Evolutionary conservation across 352 stramenopile species (phyloP), one percentile per base, ranked within the genome.

Genomic region (Pythium guiyangense): DNA sequence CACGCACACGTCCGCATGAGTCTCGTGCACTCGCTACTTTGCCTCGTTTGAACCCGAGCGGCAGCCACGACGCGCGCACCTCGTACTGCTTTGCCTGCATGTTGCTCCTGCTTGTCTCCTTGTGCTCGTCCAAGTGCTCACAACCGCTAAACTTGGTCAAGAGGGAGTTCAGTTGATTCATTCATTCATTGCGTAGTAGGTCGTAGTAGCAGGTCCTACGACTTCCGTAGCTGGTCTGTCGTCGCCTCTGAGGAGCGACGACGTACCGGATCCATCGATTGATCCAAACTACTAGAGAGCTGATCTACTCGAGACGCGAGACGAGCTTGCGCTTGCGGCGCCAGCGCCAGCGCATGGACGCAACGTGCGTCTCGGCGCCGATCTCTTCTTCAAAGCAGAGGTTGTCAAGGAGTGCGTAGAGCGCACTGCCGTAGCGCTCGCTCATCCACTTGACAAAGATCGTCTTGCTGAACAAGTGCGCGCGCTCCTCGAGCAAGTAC

Each of bases 291-390:
- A n/a, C n/a, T n/a, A n/a, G n/a, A n/a, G n/a, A n/a, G n/a, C n/a
- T n/a, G n/a, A n/a, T n/a, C n/a, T 68, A 90, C 66, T 93, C 81
- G 22, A 95, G 60, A 31, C 85, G 79, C 6, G 85, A 90, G 9
- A 95, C 68, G 43, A 93, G 74, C 59, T 95, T 95, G 25, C 85
- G 77, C 63, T 93, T 92, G 43, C 84, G 81, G 29, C 85, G 81
- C 83, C 85, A 93, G n/a, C 85, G 79, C 85, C 85, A 95, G 59
- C 85, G 83, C 84, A 95, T 92, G 5, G 82, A 92, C 17, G 85
- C 88, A 43, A 86, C 60, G 44, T 90, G 79, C n/a, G 67, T 88
- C 60, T 92, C 82, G 22, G 75, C 79, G 26, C 76, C 84, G 57
- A 84, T 71, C 49, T 94, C 80, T 63, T 92, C 80, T 49, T 90